Base-by-base conservation (phyloP, 2,329 filamentous ascomycete genomes). In the Calonectria naviculata region DNA sequence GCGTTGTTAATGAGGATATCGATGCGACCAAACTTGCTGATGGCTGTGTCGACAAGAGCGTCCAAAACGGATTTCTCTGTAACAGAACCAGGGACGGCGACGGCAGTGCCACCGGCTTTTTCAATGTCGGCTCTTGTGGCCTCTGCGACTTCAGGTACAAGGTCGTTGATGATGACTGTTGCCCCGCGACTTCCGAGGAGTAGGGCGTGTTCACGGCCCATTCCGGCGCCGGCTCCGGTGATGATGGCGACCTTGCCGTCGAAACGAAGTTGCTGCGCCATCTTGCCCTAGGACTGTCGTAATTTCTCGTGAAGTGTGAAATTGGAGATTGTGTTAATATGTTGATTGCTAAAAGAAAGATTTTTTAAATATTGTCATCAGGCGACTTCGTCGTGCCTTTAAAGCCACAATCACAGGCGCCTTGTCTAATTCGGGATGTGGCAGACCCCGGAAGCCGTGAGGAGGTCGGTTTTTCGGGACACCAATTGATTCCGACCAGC, bases 1-100 rank as follows among this genome's bases (percentile, higher is more conserved):
- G 52, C 52, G 31, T 58, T 58, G 52, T 58, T 58, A 34, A 58
- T 58, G 34, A 58, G 52, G 5, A 58, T 38, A 21, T 58, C 52
- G 7, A 58, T 58, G 34, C 52, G 52, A 3, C 52, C 52, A n/a
- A 58, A 58, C 21, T 58, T 38, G 52, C 21, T 58, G 21, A 58
- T 58, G 52, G 52, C 52, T 5, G 52, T 58, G 52, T 58, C 31
- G 13, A 58, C 31, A 7, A 58, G 34, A 29, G 52, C 52, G 17
- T 58, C 52, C 12, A 38, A 13, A 7, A 58, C 31, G 21, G 52
- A 38, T 8, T 21, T n/a, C 17, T 58, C 52, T 10, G 52, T 15
- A 3, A 58, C 21, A 9, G 52, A 58, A 4, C 52, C 52, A 3
- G 17, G 4, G 5, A 58, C 52, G 0, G 34, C 52, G n/a, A 58